Evolutionary conservation across 306 rosid genomes (phyloP).

Genomic region (Calophaca sinica): DNA sequence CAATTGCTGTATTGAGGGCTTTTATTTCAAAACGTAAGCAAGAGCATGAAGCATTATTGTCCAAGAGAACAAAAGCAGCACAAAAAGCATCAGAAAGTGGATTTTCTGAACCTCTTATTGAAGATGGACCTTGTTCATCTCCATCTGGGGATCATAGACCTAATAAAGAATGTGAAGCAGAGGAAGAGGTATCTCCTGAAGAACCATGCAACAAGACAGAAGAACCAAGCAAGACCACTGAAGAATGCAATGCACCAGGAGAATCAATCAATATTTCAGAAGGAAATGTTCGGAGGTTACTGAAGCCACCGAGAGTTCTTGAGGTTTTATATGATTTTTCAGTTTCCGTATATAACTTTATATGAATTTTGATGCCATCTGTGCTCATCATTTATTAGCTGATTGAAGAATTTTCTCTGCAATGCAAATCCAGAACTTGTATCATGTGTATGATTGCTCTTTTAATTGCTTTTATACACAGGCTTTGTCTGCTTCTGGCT

Average conservation of each 20-base stretch:
- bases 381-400: too few relatives aligned
- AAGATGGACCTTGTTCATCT: conserved; percentile 52
- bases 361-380: background rate
- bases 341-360: conserved; percentile 21
- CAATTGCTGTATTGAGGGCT: conserved; percentile 85
- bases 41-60: conserved; percentile 67
- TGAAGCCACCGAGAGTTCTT: conserved; percentile 83
- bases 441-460: conserved; percentile 18
- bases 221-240: background rate
- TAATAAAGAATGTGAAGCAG: conserved; percentile 57
- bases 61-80: conserved; percentile 58
- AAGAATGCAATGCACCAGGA: conserved; percentile 51
- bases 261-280: conserved; percentile 49
- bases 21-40: conserved; percentile 67
- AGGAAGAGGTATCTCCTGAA: conserved; percentile 52
- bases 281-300: conserved; percentile 60
- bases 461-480: conserved; percentile 37
- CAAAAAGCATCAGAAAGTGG: conserved; percentile 53
- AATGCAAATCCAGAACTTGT: conserved; percentile 14
- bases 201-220: conserved; percentile 43
- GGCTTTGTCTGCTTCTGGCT: conserved; percentile 96
- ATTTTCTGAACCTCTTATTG: conserved; percentile 52
- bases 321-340: conserved; percentile 59
- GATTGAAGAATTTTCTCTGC: background rate
- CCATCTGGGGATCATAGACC: conserved; percentile 44